phyloP scores from a whole-genome alignment of 2,329 filamentous ascomycete species.

The Chaetomiaceae sp. region DNA sequence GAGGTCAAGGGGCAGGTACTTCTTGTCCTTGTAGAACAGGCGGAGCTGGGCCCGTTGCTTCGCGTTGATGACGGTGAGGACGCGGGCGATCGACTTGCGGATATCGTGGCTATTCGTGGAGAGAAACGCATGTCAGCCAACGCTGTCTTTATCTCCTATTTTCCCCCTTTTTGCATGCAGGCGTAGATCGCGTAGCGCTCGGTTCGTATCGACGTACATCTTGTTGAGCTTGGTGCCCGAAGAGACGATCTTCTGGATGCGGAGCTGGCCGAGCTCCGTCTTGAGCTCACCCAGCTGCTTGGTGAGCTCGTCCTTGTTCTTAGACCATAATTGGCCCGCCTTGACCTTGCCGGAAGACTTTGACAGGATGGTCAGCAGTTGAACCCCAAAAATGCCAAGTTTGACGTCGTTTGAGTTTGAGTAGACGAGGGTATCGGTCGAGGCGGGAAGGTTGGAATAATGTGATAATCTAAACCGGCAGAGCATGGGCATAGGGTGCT shows the following conservation, averaged over 20 bases:
- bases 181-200: background rate
- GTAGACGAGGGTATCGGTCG: constrained; percentile 27
- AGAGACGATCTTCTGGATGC: constrained; percentile 97
- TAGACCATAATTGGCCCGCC: constrained; percentile 94
- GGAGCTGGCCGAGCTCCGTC: constrained; percentile 91
- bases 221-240: constrained; percentile 93
- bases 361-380: constrained; percentile 36
- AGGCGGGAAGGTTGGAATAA: constrained; percentile 3
- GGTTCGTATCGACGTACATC: constrained; percentile 63
- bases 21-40: constrained; percentile 99
- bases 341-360: constrained; percentile 73
- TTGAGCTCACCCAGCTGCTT: constrained; percentile 95
- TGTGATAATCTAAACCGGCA: constrained; percentile 1
- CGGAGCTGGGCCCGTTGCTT: constrained; percentile 98
- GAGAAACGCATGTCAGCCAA: constrained; percentile 27
- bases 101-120: constrained; percentile 74
- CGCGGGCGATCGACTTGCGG: constrained; percentile 98
- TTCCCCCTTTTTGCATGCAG: background rate
- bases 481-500: constrained; percentile 8
- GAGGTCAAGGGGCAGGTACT: constrained; percentile 98
- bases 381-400: constrained; percentile 19
- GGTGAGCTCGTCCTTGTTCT: constrained; percentile 97
- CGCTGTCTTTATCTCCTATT: background rate
- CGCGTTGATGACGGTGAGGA: constrained; percentile 99
- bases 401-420: constrained; percentile 25